Percentiles rank a stretch among this genome's conserved stretches.
Evolutionary conservation across 495 filamentous ascomycete genomes (phyloP).

Genomic region (Penicillium longicatenatum): DNA sequence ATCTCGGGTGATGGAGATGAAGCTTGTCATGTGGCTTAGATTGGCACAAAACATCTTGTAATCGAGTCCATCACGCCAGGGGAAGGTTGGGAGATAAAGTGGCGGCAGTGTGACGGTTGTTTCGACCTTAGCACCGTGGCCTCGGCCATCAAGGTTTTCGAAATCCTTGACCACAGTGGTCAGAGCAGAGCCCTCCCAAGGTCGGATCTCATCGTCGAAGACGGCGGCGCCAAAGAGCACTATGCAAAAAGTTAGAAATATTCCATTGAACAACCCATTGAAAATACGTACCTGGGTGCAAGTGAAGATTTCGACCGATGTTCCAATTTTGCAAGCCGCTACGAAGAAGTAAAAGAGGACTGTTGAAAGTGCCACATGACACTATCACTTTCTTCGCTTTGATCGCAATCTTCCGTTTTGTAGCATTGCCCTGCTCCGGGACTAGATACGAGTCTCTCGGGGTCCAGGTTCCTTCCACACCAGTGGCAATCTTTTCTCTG

Average conservation of each 20-base stretch:
- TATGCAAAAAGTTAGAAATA: background rate
- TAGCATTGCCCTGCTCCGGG: conserved; percentile 48
- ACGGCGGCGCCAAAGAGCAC: conserved; percentile 48
- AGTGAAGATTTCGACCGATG: conserved; percentile 78
- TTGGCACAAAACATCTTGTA: conserved; percentile 67
- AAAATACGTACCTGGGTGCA: conserved; percentile 68
- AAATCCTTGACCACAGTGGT: conserved; percentile 76
- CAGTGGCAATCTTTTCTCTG: conserved; percentile 51
- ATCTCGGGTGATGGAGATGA: conserved; percentile 72
- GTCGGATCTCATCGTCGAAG: conserved; percentile 65
- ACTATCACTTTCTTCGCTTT: conserved; percentile 83
- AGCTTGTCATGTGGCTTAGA: conserved; percentile 63
- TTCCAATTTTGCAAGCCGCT: conserved; percentile 76
- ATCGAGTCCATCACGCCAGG: conserved; percentile 65
- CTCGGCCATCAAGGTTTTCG: conserved; percentile 77
- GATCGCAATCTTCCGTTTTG: conserved; percentile 61
- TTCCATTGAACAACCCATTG: background rate
- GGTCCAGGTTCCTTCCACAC: conserved; percentile 72
- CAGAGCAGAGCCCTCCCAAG: conserved; percentile 81
- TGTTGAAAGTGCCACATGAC: conserved; percentile 70
- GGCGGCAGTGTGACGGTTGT: conserved; percentile 66
- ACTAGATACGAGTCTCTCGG: conserved; percentile 65
- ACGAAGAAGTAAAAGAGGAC: conserved; percentile 72
- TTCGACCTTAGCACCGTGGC: conserved; percentile 82
- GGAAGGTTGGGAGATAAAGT: conserved; percentile 55